Evolutionary conservation across 2,329 filamentous ascomycete genomes (phyloP), one percentile per base, ranked within the genome.

Genomic region (Aureobasidium sp.): DNA sequence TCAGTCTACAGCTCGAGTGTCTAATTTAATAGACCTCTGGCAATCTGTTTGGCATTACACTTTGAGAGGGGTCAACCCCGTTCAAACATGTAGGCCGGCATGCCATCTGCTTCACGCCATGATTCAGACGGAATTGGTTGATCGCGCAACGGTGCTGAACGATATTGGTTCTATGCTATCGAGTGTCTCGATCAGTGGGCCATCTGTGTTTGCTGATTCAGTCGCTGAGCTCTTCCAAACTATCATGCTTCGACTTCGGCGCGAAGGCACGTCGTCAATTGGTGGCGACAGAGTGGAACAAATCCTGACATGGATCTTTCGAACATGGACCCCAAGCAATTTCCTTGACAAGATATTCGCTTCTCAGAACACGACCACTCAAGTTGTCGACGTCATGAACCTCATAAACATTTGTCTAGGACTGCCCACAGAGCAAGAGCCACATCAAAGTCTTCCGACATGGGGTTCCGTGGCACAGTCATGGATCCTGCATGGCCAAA

Each of bases 101-200:
- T 91, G 88, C 71, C 82, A 88, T 68, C 73, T 94, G 4, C 79
- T 97, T 66, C 80, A 86, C 64, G 78, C 84, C 8, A 82, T 97
- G 44, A 73, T 96, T 4, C 80, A 83, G 61, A 77, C 80, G 45
- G 78, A 83, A 4, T 73, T 96, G n/a, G 73, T 96, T 12, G 78
- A 85, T 0, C 88, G 88, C 67, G 81, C 86, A 49, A 78, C 82
- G 31, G 78, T 92, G 17, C 84, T 85, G 2, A 85, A 90, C 62
- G 86, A 87, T 31, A 79, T 90, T 55, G 88, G 88, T 67, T 83
- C 82, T 60, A 87, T 96, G 63, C 80, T 95, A 12, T 84, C 85
- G 5, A 87, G 87, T 25, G 86, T 90, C 49, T 92, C 95, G 68
- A 80, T 93, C 39, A 93, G 87, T 70, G 92, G 92, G 0, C 93